Conservation (phyloP, 371 early-diverging fungal genomes). For the Blakeslea trispora region DNA sequence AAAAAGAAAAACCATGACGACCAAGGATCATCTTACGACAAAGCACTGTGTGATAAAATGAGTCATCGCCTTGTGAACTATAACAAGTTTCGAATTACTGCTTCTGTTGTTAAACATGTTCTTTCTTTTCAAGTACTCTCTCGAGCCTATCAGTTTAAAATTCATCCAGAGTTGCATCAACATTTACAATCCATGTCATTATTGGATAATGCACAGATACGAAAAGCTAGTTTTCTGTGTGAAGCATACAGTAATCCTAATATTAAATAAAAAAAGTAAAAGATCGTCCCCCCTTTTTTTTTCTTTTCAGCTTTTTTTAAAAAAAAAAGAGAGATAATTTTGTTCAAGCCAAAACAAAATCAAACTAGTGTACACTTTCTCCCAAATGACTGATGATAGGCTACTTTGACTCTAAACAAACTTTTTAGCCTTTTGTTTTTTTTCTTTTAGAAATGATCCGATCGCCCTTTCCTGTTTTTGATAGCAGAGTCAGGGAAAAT, state of each 20-base stretch:
- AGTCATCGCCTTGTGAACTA: conserved; percentile 57
- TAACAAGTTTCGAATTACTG: conserved; percentile 66
- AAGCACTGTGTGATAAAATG: conserved; percentile 26
- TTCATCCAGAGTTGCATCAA: conserved; percentile 23
- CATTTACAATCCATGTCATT: conserved; percentile 31
- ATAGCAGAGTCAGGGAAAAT: too few relatives aligned
- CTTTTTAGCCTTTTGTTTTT: too few relatives aligned
- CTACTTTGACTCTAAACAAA: too few relatives aligned
- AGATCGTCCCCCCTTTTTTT: too few relatives aligned
- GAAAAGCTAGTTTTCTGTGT: conserved; percentile 44
- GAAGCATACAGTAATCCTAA: conserved; percentile 35
- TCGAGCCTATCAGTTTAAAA: conserved; percentile 49
- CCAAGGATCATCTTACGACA: conserved; percentile 25
- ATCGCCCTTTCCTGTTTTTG: too few relatives aligned
- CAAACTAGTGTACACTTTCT: too few relatives aligned
- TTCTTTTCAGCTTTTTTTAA: too few relatives aligned
- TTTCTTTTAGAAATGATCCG: too few relatives aligned
- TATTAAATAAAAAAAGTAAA: too few relatives aligned
- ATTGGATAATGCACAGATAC: conserved; percentile 44
- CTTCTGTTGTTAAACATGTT: conserved; percentile 65
- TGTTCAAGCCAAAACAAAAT: too few relatives aligned
- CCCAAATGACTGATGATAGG: too few relatives aligned
- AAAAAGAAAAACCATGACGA: conserved; percentile 1
- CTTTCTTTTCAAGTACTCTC: conserved; percentile 61
- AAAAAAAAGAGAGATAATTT: too few relatives aligned